Evolutionary conservation across 2,329 filamentous ascomycete species (phyloP).

Genomic region (Alternaria conjuncta): DNA sequence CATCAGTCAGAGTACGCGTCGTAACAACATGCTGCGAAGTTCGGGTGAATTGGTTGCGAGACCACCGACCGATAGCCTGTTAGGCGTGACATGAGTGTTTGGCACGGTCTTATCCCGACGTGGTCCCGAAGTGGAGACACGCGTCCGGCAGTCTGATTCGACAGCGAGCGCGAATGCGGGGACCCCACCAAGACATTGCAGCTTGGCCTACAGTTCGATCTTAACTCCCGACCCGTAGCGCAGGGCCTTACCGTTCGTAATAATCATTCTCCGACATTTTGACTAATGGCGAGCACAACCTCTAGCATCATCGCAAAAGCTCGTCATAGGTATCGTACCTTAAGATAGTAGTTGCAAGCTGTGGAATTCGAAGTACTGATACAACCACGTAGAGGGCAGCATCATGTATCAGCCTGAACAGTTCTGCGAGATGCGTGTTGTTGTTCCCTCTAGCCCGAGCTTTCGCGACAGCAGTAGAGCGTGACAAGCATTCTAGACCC

Average conservation of each 20-base stretch:
- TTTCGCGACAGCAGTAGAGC: background rate
- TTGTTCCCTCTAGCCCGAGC: background rate
- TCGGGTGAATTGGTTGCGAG: background rate
- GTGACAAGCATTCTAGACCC: background rate
- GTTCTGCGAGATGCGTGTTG: background rate
- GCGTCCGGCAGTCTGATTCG: background rate
- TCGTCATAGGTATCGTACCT: background rate
- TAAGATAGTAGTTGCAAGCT: background rate
- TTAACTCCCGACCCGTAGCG: background rate
- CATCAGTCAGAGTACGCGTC: background rate
- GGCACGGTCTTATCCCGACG: background rate
- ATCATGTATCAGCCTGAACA: background rate
- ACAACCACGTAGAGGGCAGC: background rate
- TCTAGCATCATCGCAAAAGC: background rate
- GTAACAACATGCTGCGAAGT: background rate
- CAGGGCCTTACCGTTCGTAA: background rate
- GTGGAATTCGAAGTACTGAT: background rate
- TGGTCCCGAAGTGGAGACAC: background rate
- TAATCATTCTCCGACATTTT: background rate
- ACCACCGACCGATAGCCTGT: background rate
- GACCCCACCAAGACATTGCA: background rate
- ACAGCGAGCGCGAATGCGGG: background rate
- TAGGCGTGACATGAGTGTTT: background rate
- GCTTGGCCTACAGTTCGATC: background rate
- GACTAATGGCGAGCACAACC: background rate